Base-by-base conservation (phyloP, 805 yeast species). In the Yarrowia bubula region DNA sequence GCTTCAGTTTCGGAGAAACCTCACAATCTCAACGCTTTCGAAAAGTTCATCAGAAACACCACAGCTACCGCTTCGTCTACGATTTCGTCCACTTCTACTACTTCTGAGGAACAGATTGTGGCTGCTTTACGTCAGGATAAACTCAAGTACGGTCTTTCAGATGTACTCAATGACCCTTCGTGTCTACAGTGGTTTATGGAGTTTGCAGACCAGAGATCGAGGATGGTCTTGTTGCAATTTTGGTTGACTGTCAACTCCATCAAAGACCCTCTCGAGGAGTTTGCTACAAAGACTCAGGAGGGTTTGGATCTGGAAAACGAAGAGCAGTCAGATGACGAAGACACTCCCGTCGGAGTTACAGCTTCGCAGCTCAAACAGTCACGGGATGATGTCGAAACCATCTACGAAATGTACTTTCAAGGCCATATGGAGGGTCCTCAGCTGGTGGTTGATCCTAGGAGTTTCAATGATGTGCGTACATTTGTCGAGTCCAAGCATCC, bases 221-320 rank as follows among this genome's bases (percentile, higher is more conserved):
- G 84, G 53, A 74, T 80, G 1, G 75, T 75, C 0, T 71, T 86
- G 33, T 71, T 90, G 4, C 86, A 86, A 48, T 85, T 84, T 67
- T 89, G 92, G 90, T 72, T 82, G 4, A 81, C 83, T 1, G 87
- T 90, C 2, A 88, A 90, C 67, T 79, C 82, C 0, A 80, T 90
- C 42, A 84, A 85, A 69, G 88, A 88, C 57, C 96, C 97, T 0
- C 74, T 92, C 15, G 90, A 86, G 67, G 88, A 83, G 66, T 77
- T 43, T 43, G 64, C 50, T 11, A 28, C 48, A 8, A 63, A 77
- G 68, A 74, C 78, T 3, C 13, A 70, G 70, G 39, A 71, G 72
- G 11, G 73, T 73, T 13, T 70, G 67, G 71, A 5, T 76, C 72
- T 43, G 65, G 72, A 5, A 68, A 68, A 1, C n/a, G 74, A 75